Base-by-base conservation (phyloP, 2,329 filamentous ascomycete species). In the Epichloe coenophiala region DNA sequence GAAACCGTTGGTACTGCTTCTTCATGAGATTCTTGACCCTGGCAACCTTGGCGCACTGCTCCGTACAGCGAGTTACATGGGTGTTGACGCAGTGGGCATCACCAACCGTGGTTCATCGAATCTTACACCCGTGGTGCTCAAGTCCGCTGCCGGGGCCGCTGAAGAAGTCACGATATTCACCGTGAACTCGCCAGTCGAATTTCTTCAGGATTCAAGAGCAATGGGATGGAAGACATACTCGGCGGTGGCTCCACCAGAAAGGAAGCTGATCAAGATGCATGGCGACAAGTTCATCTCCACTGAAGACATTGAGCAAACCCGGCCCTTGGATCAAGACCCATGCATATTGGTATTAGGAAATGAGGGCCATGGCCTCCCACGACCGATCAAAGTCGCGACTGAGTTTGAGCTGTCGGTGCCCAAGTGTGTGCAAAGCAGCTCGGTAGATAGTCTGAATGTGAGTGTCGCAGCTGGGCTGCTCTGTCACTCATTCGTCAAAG, bases 41-140 rank as follows among this genome's bases (percentile, higher is more conserved):
- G 89, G 88, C 27, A 98, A 98, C 62, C 71, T 97, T 1, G 93
- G 93, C 41, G 88, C 83, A 21, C 91, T 97, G 53, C 75, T 97
- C 42, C 85, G 93, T 37, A 88, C 88, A 5, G 88, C 89, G 2
- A 85, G 88, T 60, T 97, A 93, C 65, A 78, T 97, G n/a, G 91
- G 91, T 21, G 84, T 88, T 5, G 86, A 90, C 50, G 90, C 87
- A 4, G 78, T 98, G 19, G 81, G 81, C 2, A 81, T 95, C 50
- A 86, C 88, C 3, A 81, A 77, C 33, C 78, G 80, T 53, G 84
- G 81, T 59, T 87, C 84, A 15, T 86, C 90, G 0, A 77, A 81
- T 0, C 71, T 96, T 53, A 86, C 83, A 7, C 77, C 88, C 0
- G 78, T 90, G 8, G 83, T 87, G 0, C 76, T 95, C 53, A 97